Evolutionary conservation across 306 rosid species (phyloP), one percentile per base, ranked within the genome.

Genomic region (Hippophae gyantsensis): DNA sequence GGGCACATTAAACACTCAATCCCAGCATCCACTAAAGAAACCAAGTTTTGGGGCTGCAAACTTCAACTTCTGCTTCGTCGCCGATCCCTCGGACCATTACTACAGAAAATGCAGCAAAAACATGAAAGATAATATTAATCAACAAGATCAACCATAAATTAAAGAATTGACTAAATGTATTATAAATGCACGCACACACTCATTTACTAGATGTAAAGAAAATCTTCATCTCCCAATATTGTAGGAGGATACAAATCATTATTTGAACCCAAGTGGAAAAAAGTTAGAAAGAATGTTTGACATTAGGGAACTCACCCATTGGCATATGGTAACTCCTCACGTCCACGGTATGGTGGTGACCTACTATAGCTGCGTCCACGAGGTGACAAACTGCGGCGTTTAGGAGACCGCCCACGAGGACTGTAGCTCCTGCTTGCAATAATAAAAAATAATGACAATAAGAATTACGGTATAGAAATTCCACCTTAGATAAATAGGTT

Each of bases 1-100:
- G 51, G 65, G 79, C 81, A 69, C 69, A 63, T 74, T 61, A 68
- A 68, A 71, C 70, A 86, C 76, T 73, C 73, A 79, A 76, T 71
- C 72, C 65, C 77, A 79, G 78, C 66, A 67, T 74, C 79, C 78
- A 82, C 68, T 57, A 69, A 67, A 69, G 67, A 56, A 54, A 58
- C 64, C 72, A 65, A 52, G 64, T 43, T 27, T 59, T 44, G 47
- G 57, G 65, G 55, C 66, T 11, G 40, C 57, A 45, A 58, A 62
- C 73, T 62, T 88, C 71, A 92, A 72, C 99, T 92, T 73, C 96
- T 86, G 88, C 96, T 88, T 25, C 96, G 65, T 74, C 86, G 95
- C 0, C 96, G 86, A 32, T 92, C 99, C 82, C 84, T 92, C 52
- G 84, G 51, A 43, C 96, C 99, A 73, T 88, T 92, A 62, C 99